Conservation (phyloP, 148 eudicot genomes). For the Rhododendron henanense region DNA sequence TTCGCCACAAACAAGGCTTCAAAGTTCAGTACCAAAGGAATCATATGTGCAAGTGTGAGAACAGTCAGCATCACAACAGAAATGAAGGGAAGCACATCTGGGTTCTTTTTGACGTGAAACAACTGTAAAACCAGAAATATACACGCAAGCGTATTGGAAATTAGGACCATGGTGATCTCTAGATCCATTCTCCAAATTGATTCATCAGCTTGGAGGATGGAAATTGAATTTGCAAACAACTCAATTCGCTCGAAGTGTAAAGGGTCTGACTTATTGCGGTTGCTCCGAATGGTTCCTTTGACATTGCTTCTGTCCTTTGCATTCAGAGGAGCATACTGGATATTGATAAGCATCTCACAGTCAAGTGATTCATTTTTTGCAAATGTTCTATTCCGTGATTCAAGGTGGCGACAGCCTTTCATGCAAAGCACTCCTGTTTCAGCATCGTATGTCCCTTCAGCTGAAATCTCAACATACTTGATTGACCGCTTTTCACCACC, state of each 20-base stretch:
- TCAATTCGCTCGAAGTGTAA: slow-evolving; percentile 64
- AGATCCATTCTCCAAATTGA: slow-evolving; percentile 87
- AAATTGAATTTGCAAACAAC: slow-evolving; percentile 47
- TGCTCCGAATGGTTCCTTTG: slow-evolving; percentile 80
- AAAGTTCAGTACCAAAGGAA: slow-evolving; percentile 73
- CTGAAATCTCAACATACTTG: slow-evolving; percentile 43
- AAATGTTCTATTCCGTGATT: slow-evolving; percentile 14
- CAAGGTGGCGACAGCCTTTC: slow-evolving; percentile 71
- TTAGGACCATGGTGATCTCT: slow-evolving; percentile 75
- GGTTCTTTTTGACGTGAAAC: slow-evolving; percentile 60
- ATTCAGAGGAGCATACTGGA: slow-evolving; percentile 55
- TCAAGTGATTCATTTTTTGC: slow-evolving; percentile 38
- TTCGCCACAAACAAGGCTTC: slow-evolving; percentile 66
- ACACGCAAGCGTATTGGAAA: slow-evolving; percentile 79
- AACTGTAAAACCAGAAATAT: slow-evolving; percentile 72
- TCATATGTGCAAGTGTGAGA: slow-evolving; percentile 72
- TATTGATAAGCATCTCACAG: slow-evolving; percentile 57
- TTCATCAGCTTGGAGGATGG: slow-evolving; percentile 36
- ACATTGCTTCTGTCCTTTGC: slow-evolving; percentile 26
- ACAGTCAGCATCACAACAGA: slow-evolving; percentile 69
- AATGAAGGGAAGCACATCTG: slow-evolving; percentile 55
- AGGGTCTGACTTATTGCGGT: slow-evolving; percentile 51
- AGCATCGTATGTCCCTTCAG: slow-evolving; percentile 71
- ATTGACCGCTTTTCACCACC: slow-evolving; percentile 27
- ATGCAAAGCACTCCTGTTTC: slow-evolving; percentile 63